Evolutionary conservation across 2,329 filamentous ascomycete species (phyloP).

Genomic region (Apiospora hydei): DNA sequence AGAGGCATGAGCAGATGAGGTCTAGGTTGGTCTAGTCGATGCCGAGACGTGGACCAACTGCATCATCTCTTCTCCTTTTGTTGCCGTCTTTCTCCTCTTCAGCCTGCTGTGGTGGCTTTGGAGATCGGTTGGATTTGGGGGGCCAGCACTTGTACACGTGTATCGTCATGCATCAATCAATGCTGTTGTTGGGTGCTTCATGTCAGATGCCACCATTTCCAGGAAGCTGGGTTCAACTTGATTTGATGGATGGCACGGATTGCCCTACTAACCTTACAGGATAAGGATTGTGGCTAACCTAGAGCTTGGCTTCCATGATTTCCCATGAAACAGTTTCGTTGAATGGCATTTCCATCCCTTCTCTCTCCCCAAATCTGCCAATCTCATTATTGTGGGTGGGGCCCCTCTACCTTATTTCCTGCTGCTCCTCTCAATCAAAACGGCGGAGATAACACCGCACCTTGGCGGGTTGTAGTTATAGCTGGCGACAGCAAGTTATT

Average conservation of each 20-base stretch:
- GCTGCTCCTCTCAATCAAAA: constrained; percentile 2
- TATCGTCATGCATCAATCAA: neutral
- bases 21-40: neutral
- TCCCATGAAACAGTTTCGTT: constrained; percentile 1
- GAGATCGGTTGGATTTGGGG: too few species aligned
- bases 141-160: neutral
- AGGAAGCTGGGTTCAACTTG: neutral
- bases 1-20: neutral
- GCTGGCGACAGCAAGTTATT: too few species aligned
- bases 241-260: neutral
- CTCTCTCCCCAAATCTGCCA: neutral
- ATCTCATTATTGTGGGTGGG: constrained; percentile 19
- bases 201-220: neutral
- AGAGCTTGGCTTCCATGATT: neutral
- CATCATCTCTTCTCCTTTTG: neutral
- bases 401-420: constrained; percentile 17
- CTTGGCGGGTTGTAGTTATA: neutral
- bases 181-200: neutral
- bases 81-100: neutral
- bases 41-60: constrained; percentile 14
- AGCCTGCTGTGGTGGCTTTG: neutral
- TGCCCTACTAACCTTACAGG: neutral
- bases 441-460: neutral
- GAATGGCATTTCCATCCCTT: neutral
- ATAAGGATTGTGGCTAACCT: neutral